Base-by-base conservation (phyloP, 2,329 filamentous ascomycete genomes). In the Davidsoniella eucalypti region DNA sequence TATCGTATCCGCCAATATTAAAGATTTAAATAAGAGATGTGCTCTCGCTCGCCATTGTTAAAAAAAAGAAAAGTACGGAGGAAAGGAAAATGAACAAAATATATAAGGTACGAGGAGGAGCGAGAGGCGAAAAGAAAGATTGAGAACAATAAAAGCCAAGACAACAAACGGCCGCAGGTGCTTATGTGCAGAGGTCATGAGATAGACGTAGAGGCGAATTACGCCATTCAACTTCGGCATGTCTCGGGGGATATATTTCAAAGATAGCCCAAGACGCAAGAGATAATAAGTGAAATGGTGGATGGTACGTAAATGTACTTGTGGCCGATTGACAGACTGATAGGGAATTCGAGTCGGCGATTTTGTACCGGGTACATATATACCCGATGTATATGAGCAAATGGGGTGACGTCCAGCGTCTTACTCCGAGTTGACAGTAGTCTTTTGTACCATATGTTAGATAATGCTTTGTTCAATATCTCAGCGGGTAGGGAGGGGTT, bases 1-100 rank as follows among this genome's bases (percentile, higher is more conserved):
- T 33, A 47, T 18, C 44, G 33, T n/a, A 38, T n/a, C 16, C 44
- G 44, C 44, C 44, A 47, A 21, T 47, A 47, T 47, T 47, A 47
- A 47, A 47, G 33, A 36, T 38, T 47, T 47, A 47, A 37, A 47
- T 37, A 39, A 47, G 29, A 21, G 8, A 47, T 36, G 23, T 23
- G 37, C 29, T 36, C 44, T 38, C 44, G 33, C 44, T 38, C 44
- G 38, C 17, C 9, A 12, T 5, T 9, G 29, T 33, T 9, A 33
- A 25, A 37, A 41, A 18, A 16, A 47, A 51, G 4, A n/a, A 47
- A 25, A 47, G 33, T 16, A 17, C 38, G 25, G 23, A 47, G n/a
- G 44, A 3, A 47, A 21, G 37, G 6, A 21, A 2, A 18, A 29
- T 16, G 37, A 5, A 48, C 5, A 16, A 12, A 18, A 41, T 4